A percentile compares a stretch with the other conserved stretches of the same genome.
These are phyloP conservation scores for Inosperma sp. DNA, from an alignment of 768 basidiomycete species.

Conservation along the genomic window DNA sequence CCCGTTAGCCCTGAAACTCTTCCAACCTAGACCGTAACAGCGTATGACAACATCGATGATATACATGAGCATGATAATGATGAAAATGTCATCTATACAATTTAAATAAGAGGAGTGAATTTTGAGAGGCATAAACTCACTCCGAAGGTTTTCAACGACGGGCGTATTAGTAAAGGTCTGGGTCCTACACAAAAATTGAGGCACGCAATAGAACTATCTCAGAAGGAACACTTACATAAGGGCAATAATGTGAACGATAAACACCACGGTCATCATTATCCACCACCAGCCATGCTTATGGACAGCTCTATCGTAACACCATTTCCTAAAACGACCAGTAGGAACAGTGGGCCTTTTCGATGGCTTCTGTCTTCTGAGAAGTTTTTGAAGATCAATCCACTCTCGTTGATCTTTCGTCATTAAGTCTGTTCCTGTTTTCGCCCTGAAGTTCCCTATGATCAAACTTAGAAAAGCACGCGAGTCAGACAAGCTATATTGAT, in stretches of 20 bases:
- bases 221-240: constrained; percentile 59
- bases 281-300: constrained; percentile 95
- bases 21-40: constrained; percentile 79
- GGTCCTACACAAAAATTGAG: constrained; percentile 48
- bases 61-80: constrained; percentile 68
- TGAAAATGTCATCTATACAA: constrained; percentile 65
- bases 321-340: constrained; percentile 49
- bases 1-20: constrained; percentile 80
- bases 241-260: constrained; percentile 74
- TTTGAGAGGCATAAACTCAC: constrained; percentile 36
- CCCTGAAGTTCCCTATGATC: constrained; percentile 91
- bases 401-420: constrained; percentile 83
- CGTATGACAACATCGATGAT: constrained; percentile 72
- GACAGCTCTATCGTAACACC: constrained; percentile 92
- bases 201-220: neutral
- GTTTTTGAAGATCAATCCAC: constrained; percentile 90
- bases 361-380: constrained; percentile 82
- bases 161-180: constrained; percentile 61
- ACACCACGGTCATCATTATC: constrained; percentile 69
- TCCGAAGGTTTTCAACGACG: constrained; percentile 51
- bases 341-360: constrained; percentile 76
- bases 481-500: constrained; percentile 10
- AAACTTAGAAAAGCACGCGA: constrained; percentile 49
- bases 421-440: constrained; percentile 81
- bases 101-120: constrained; percentile 1